phyloP scores from a whole-genome alignment of 2,329 filamentous ascomycete species.

The Trichoderma oligosporum region DNA sequence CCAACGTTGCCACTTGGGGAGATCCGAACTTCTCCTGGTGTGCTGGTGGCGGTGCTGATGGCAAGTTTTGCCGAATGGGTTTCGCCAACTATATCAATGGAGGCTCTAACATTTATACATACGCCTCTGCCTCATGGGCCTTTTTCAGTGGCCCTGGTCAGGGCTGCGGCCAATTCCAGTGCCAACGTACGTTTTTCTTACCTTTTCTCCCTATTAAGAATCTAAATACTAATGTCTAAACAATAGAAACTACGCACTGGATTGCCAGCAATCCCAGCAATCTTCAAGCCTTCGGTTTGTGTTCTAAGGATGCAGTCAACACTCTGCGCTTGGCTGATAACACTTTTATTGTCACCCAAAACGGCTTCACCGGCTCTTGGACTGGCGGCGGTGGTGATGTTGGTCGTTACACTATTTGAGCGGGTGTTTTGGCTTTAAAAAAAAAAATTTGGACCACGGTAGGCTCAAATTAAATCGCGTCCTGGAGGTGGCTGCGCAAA shows the following conservation, averaged over 20 bases:
- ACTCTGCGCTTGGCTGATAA: slow-evolving; percentile 37
- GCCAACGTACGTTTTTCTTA: slow-evolving; percentile 31
- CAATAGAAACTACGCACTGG: slow-evolving; percentile 36
- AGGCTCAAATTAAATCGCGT: too few relatives aligned
- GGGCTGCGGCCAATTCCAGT: slow-evolving; percentile 32
- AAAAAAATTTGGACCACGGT: too few relatives aligned
- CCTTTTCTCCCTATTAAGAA: neutral
- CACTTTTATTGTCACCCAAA: slow-evolving; percentile 30
- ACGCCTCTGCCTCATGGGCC: slow-evolving; percentile 42
- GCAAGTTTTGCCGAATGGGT: slow-evolving; percentile 42
- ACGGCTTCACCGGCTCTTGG: slow-evolving; percentile 38
- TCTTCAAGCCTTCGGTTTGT: slow-evolving; percentile 41
- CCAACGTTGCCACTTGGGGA: slow-evolving; percentile 36
- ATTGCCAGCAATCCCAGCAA: slow-evolving; percentile 37
- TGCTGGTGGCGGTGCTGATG: slow-evolving; percentile 30
- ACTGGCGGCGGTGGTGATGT: slow-evolving; percentile 32
- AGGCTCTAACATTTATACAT: slow-evolving; percentile 39
- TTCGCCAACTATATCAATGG: slow-evolving; percentile 42
- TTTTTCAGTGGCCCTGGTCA: slow-evolving; percentile 42
- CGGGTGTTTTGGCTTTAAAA: too few relatives aligned
- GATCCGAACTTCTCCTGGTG: slow-evolving; percentile 44
- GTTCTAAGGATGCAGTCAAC: slow-evolving; percentile 38
- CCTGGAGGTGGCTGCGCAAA: too few relatives aligned
- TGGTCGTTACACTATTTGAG: slow-evolving; percentile 35
- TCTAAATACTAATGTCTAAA: neutral